These are phyloP conservation scores for Tylopilus plumbeoviolaceoides DNA, from an alignment of 768 basidiomycete species.

Conservation along the genomic window DNA sequence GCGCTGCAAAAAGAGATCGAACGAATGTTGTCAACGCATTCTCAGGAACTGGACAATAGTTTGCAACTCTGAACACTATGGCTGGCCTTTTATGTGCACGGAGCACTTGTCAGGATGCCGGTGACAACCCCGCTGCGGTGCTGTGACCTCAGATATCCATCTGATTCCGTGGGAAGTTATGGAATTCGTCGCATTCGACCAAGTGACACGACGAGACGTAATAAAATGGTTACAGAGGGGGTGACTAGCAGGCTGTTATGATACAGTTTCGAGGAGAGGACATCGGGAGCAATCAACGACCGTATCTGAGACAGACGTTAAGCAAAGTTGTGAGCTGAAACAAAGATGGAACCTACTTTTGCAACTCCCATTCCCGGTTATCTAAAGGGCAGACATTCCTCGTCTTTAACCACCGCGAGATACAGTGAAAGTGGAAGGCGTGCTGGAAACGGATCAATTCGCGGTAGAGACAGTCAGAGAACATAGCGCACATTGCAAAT, in stretches of 20 bases:
- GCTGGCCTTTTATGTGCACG: no score
- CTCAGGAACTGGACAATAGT: not conserved
- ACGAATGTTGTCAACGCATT: slow-evolving; percentile 12
- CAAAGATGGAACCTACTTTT: slow-evolving; percentile 63
- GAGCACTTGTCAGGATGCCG: no score
- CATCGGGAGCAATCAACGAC: slow-evolving; percentile 30
- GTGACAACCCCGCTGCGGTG: no score
- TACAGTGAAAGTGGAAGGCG: slow-evolving; percentile 99
- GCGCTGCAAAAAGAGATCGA: slow-evolving; percentile 14
- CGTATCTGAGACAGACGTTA: slow-evolving; percentile 31
- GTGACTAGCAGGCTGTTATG: slow-evolving; percentile 12
- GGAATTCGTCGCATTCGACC: not conserved
- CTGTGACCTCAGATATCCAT: not conserved
- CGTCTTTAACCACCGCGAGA: slow-evolving; percentile 98
- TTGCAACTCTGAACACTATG: not conserved
- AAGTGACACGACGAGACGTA: not conserved
- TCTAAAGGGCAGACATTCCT: slow-evolving; percentile 92
- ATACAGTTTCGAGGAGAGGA: slow-evolving; percentile 13
- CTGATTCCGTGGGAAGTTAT: not conserved
- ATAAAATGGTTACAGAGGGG: not conserved
- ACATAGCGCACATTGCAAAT: slow-evolving; percentile 77
- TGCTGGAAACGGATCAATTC: slow-evolving; percentile 50
- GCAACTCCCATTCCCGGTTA: slow-evolving; percentile 95
- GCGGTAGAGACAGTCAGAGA: not conserved
- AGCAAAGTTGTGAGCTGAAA: not conserved